These are phyloP conservation scores for Cymbopogon flexuosus DNA, from an alignment of 202 grass and related monocot species.

Conservation along the genomic window DNA sequence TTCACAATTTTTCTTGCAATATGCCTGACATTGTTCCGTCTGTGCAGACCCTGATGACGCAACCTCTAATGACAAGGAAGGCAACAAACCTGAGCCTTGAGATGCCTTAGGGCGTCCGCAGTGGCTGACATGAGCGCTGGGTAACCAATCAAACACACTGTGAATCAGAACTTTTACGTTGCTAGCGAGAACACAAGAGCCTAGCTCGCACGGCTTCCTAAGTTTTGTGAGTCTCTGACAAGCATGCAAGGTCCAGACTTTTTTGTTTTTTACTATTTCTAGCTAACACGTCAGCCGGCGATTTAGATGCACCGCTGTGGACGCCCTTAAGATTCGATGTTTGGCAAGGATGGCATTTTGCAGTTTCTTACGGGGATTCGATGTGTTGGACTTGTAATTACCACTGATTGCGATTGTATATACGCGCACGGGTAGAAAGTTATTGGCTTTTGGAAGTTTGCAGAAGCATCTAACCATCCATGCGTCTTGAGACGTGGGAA, in stretches of 20 bases:
- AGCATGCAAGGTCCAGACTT: no score
- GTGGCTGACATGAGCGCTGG: no score
- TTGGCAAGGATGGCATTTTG: neutral
- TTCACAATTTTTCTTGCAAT: neutral
- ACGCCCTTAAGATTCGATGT: neutral
- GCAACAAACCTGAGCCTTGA: neutral
- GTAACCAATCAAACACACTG: no score
- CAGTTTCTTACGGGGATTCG: neutral
- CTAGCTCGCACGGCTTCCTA: no score
- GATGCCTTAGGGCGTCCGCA: no score
- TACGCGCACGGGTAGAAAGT: neutral
- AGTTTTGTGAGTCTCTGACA: no score
- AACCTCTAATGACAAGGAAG: neutral
- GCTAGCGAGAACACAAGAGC: no score
- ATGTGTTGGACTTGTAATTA: constrained; percentile 31
- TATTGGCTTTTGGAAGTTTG: neutral
- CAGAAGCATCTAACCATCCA: neutral
- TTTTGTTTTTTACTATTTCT: no score
- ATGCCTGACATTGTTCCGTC: neutral
- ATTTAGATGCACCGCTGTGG: no score
- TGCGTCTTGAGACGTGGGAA: neutral
- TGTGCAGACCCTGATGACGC: constrained; percentile 29
- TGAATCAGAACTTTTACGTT: no score
- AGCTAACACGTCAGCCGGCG: no score
- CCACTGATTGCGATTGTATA: constrained; percentile 13